These are phyloP conservation scores for Mycosphaerelloides madeirae DNA, from an alignment of 2,329 filamentous ascomycete genomes.

Conservation along the genomic window DNA sequence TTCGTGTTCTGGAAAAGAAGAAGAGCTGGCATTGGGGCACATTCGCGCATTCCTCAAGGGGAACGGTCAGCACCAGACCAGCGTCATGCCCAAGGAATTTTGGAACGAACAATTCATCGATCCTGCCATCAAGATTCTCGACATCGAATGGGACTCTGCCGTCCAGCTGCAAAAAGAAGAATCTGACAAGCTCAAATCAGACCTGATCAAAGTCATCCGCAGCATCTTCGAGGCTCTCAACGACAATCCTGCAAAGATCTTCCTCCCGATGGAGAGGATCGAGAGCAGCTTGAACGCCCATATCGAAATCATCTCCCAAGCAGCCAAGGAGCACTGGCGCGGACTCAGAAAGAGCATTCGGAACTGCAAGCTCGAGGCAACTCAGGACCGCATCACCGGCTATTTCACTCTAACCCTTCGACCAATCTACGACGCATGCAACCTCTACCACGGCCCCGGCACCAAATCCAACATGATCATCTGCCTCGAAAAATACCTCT, in stretches of 20 bases:
- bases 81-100: constrained; percentile 7
- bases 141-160: neutral
- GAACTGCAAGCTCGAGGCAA: constrained; percentile 10
- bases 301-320: constrained; percentile 1
- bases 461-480: neutral
- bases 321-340: neutral
- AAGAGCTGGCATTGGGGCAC: constrained; percentile 6
- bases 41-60: constrained; percentile 21
- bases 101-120: constrained; percentile 21
- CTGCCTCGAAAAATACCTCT: neutral
- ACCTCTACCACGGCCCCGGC: constrained; percentile 4
- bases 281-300: constrained; percentile 1
- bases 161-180: neutral
- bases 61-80: constrained; percentile 17
- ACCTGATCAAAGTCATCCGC: neutral
- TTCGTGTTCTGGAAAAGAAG: neutral
- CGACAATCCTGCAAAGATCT: neutral
- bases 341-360: neutral
- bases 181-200: neutral
- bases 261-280: constrained; percentile 5
- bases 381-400: neutral
- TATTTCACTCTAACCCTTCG: constrained; percentile 13
- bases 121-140: constrained; percentile 1
- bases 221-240: neutral
- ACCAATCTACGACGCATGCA: constrained; percentile 6